Percentiles rank a stretch among this genome's conserved stretches.
Evolutionary conservation across 805 yeast species (phyloP).

Genomic region (Torulaspora microellipsoides): DNA sequence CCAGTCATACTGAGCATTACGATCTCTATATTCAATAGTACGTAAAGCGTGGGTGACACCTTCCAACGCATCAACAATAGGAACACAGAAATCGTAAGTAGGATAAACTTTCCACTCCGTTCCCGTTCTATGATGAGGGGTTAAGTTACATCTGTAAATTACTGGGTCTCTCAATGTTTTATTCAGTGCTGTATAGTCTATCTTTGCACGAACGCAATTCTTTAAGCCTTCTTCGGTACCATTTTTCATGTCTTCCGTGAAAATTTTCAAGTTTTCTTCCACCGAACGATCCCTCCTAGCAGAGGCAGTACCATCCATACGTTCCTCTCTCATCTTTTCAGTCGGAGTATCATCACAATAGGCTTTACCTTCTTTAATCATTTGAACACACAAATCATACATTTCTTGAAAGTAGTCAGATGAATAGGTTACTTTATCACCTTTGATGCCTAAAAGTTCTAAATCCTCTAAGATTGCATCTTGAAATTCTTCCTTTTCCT

Average conservation of each 20-base stretch:
- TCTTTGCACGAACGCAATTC: conserved; percentile 95
- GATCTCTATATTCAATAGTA: conserved; percentile 97
- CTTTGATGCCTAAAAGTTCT: conserved; percentile 84
- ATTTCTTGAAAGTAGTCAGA: conserved; percentile 90
- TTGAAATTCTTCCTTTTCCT: conserved; percentile 93
- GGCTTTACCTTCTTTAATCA: conserved; percentile 95
- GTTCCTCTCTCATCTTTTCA: conserved; percentile 96
- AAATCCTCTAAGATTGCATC: conserved; percentile 93
- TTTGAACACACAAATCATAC: conserved; percentile 78
- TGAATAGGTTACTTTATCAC: conserved; percentile 82
- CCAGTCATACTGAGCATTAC: conserved; percentile 98
- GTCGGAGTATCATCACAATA: conserved; percentile 95
- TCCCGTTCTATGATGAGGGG: conserved; percentile 98
- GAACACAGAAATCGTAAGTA: conserved; percentile 98
- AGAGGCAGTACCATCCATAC: conserved; percentile 95
- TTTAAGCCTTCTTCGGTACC: conserved; percentile 91
- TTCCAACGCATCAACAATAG: conserved; percentile 90
- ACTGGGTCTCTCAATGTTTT: conserved; percentile 98
- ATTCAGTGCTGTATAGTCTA: conserved; percentile 85
- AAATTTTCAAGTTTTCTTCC: conserved; percentile 84
- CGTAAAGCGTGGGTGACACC: conserved; percentile 98
- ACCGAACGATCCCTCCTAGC: conserved; percentile 87
- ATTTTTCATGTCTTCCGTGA: conserved; percentile 86
- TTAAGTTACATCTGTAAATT: conserved; percentile 92
- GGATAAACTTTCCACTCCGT: conserved; percentile 93